Base-by-base conservation (phyloP, 169 alveolate species). In the Cyclospora cayetanensis region DNA sequence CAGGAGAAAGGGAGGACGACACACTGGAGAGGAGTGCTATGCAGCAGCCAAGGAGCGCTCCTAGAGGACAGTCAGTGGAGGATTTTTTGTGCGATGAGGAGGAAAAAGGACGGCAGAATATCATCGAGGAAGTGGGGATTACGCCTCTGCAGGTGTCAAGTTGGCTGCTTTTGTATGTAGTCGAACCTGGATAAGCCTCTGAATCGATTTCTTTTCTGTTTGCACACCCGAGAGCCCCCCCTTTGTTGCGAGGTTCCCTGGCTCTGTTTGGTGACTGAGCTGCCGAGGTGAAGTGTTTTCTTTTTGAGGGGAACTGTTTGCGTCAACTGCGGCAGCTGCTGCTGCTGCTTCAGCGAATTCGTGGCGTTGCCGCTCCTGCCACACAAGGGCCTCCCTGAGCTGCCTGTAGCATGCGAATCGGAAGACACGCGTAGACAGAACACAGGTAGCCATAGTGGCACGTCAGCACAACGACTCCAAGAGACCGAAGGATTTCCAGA, bases 281-380 rank as follows among this genome's bases (percentile, higher is more conserved):
- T 77, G 70, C 2, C 42, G 27, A 20, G 87, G 84, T 7, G 84
- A 55, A 9, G 31, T 43, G 46, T 77, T 77, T 77, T 77, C 87
- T 4, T 74, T 74, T 29, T 77, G 87, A 46, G 31, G 27, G 34
- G 87, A 31, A 5, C 0, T 27, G 46, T 35, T 0, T 25, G 37
- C 84, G 5, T 43, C 35, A 12, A n/a, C 72, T 12, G 72, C 72
- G 4, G 87, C 87, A 18, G 87, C 66, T 46, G 87, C 70, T 43
- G 68, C 29, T 77, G 87, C 70, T 29, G 68, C 46, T 22, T 31
- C 68, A 42, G 20, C 20, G 27, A 46, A 46, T 15, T 46, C 42
- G 12, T 43, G 70, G 66, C 87, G 87, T 50, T 77, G 87, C 50
- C 50, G 87, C 87, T 77, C 87, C 29, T 77, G 87, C 87, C 87